Conservation (phyloP, 495 filamentous ascomycete genomes). For the Platismatia glauca region DNA sequence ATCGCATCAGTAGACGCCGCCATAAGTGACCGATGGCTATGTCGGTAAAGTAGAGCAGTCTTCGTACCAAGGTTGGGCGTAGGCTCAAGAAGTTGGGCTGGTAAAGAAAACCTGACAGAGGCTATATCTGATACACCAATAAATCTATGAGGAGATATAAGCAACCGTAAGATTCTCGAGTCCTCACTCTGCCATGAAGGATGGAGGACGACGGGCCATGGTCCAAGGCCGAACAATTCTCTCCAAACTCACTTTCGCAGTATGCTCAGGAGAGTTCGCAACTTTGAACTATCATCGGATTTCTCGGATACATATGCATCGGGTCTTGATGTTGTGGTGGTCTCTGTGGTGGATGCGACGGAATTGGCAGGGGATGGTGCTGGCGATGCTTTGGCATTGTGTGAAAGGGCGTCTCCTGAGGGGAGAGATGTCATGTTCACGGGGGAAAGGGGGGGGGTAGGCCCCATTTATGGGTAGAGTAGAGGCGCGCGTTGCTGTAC, state of each 20-base stretch:
- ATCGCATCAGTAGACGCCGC: conserved; percentile 19
- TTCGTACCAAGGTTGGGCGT: conserved; percentile 75
- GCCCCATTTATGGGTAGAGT: background rate
- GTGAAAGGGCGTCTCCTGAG: conserved; percentile 15
- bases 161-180: background rate
- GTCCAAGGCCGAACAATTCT: background rate
- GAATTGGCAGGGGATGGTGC: conserved; percentile 27
- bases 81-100: conserved; percentile 89
- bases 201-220: background rate
- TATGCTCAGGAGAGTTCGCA: conserved; percentile 75
- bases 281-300: conserved; percentile 72
- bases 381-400: conserved; percentile 19
- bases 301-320: conserved; percentile 44
- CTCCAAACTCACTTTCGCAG: conserved; percentile 57
- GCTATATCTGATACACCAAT: conserved; percentile 94
- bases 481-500: background rate
- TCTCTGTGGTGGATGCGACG: conserved; percentile 23
- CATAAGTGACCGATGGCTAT: background rate
- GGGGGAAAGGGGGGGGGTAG: background rate
- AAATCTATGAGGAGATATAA: conserved; percentile 47
- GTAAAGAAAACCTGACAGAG: conserved; percentile 88
- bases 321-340: conserved; percentile 27
- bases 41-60: background rate
- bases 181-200: background rate
- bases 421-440: conserved; percentile 23